A percentile compares a stretch with the other conserved stretches of the same genome.
Evolutionary conservation across 345 rosid species (phyloP).

Genomic region (Murraya koenigii): DNA sequence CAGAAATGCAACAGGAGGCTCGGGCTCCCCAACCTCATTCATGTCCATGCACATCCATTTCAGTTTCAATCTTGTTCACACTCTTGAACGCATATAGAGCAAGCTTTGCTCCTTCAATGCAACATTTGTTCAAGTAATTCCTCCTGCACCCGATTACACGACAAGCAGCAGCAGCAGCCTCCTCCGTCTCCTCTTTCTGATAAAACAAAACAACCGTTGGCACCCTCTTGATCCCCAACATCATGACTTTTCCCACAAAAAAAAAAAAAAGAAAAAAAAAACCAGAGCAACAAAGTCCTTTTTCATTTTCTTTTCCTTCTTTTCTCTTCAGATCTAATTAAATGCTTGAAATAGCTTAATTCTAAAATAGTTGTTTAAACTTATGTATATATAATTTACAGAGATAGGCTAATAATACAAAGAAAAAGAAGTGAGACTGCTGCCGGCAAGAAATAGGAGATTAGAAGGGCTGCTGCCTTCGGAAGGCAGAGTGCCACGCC

Average conservation of each 20-base stretch:
- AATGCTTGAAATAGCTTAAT: not conserved
- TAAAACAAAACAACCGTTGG: constrained; percentile 77
- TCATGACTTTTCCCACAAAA: constrained; percentile 26
- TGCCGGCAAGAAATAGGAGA: constrained; percentile 98
- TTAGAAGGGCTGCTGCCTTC: constrained; percentile 99
- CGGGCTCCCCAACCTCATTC: constrained; percentile 27
- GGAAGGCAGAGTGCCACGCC: constrained; percentile 99
- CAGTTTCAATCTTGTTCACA: constrained; percentile 26
- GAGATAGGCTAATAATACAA: constrained; percentile 6
- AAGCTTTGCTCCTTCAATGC: constrained; percentile 68
- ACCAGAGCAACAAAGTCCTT: not conserved
- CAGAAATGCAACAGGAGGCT: constrained; percentile 55
- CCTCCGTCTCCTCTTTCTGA: constrained; percentile 72
- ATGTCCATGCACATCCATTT: constrained; percentile 22
- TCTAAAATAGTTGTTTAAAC: not conserved
- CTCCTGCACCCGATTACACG: constrained; percentile 72
- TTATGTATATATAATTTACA: not conserved
- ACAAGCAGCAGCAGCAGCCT: constrained; percentile 32
- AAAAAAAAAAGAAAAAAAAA: not conserved
- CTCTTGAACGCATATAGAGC: constrained; percentile 73
- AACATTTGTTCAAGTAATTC: constrained; percentile 69
- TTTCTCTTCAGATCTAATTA: not conserved
- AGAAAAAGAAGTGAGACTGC: constrained; percentile 39
- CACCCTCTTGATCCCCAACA: constrained; percentile 81
- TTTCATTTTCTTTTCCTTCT: not conserved